Evolutionary conservation across 441 rosid species (phyloP).

Genomic region (Rhodomyrtus psidioides): DNA sequence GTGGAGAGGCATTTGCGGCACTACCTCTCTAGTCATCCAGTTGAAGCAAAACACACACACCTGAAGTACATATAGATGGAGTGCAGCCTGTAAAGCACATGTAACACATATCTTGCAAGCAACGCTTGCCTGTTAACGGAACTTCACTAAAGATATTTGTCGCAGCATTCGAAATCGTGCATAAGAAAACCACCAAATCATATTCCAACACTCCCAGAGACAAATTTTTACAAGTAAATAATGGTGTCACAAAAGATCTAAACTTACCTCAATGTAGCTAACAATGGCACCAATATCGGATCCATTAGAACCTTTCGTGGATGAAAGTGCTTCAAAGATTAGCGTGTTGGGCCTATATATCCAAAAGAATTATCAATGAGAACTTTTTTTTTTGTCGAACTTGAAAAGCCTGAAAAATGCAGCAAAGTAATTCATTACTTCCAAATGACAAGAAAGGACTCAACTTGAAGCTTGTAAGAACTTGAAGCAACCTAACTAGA

Average conservation of each 20-base stretch:
- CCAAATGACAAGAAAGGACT: not conserved
- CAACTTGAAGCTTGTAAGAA: not conserved
- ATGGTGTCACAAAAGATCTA: not conserved
- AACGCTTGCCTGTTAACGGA: not conserved
- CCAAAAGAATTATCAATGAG: not conserved
- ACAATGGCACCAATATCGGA: not conserved
- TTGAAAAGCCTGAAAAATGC: not conserved
- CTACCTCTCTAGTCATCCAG: not conserved
- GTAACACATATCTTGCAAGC: not conserved
- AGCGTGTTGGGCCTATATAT: not conserved
- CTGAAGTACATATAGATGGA: not conserved
- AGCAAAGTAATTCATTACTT: not conserved
- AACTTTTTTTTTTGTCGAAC: too few species aligned
- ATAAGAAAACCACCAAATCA: not conserved
- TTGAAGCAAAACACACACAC: not conserved
- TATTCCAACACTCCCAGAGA: not conserved
- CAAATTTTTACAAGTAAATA: not conserved
- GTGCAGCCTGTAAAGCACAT: not conserved
- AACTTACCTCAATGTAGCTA: not conserved
- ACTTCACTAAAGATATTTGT: not conserved
- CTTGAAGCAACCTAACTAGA: not conserved
- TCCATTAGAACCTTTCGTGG: not conserved
- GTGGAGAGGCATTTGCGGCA: not conserved
- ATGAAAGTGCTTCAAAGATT: slow-evolving; percentile 7
- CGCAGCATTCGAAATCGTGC: not conserved